Percentiles rank a stretch among this genome's conserved stretches.
phyloP scores from a whole-genome alignment of 169 alveolate species.

The Hepatocystis sp. region DNA sequence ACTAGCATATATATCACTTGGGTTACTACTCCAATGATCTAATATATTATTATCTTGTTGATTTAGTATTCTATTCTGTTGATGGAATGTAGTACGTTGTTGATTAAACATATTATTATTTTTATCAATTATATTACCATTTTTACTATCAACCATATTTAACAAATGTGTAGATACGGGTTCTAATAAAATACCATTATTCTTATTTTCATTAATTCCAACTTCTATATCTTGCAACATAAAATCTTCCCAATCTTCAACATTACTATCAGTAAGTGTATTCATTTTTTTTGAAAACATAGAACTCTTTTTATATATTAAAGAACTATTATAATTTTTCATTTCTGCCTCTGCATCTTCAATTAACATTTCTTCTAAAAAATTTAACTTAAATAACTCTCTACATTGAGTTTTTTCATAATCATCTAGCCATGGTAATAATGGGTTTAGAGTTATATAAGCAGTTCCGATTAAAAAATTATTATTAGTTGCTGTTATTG shows the following conservation, averaged over 20 bases:
- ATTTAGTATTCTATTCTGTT: too few species aligned
- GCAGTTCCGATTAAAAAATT: conserved; percentile 84
- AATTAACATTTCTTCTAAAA: conserved; percentile 83
- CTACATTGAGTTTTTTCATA: conserved; percentile 81
- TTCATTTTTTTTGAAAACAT: conserved; percentile 43
- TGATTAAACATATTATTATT: too few species aligned
- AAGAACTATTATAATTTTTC: conserved; percentile 50
- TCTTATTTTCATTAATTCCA: neutral
- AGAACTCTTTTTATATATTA: conserved; percentile 60
- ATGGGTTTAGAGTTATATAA: conserved; percentile 84
- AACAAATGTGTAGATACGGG: too few species aligned
- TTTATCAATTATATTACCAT: too few species aligned
- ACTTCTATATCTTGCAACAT: conserved; percentile 17
- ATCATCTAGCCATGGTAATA: conserved; percentile 87
- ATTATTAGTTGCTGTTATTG: conserved; percentile 57
- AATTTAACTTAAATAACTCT: conserved; percentile 83
- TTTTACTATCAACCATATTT: too few species aligned
- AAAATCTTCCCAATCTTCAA: too few species aligned
- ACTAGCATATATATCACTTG: too few species aligned
- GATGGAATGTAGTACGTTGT: too few species aligned
- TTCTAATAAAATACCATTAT: too few species aligned
- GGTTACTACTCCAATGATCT: too few species aligned
- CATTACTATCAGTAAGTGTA: conserved; percentile 7
- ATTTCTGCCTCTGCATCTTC: conserved; percentile 84
- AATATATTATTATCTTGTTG: too few species aligned